Conservation (phyloP, 1,284 basidiomycete genomes). For the Amylostereum chailletii region DNA sequence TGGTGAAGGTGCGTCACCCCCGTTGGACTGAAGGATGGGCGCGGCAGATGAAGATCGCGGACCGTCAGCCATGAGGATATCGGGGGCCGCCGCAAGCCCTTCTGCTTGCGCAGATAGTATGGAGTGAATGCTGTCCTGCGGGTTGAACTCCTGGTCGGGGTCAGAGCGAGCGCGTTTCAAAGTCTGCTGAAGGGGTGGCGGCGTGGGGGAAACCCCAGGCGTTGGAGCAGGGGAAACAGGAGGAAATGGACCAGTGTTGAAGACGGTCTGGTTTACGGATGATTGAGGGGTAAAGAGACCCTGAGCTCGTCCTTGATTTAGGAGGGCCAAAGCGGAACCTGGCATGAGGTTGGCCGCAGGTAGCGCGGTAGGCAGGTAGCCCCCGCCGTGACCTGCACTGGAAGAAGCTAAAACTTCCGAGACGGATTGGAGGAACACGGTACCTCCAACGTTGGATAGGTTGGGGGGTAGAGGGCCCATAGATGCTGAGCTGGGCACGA, state of each 20-base stretch:
- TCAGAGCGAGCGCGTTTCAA: constrained; percentile 41
- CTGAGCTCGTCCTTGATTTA: constrained; percentile 79
- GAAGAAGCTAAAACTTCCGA: constrained; percentile 44
- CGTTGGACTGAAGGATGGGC: constrained; percentile 28
- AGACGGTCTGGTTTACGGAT: constrained; percentile 30
- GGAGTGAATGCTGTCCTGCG: constrained; percentile 10
- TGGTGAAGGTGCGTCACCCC: constrained; percentile 30
- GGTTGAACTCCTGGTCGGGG: constrained; percentile 24
- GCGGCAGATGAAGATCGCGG: constrained; percentile 40
- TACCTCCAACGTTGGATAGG: constrained; percentile 29
- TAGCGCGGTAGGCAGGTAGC: constrained; percentile 46
- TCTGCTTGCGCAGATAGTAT: constrained; percentile 16
- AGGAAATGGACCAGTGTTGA: constrained; percentile 15
- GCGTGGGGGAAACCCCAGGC: constrained; percentile 40
- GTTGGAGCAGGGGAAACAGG: constrained; percentile 30
- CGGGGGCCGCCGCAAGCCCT: constrained; percentile 31
- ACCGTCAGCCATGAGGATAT: constrained; percentile 36
- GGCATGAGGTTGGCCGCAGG: constrained; percentile 75
- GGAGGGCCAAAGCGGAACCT: constrained; percentile 67
- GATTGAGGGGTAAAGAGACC: constrained; percentile 78
- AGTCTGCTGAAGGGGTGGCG: constrained; percentile 37
- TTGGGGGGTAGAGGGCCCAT: constrained; percentile 46
- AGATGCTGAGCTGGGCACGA: constrained; percentile 69
- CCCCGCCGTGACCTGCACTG: constrained; percentile 23
- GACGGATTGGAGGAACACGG: constrained; percentile 40